Evolutionary conservation across 352 stramenopile species (phyloP).

Genomic region (Phytophthora fragariaefolia): DNA sequence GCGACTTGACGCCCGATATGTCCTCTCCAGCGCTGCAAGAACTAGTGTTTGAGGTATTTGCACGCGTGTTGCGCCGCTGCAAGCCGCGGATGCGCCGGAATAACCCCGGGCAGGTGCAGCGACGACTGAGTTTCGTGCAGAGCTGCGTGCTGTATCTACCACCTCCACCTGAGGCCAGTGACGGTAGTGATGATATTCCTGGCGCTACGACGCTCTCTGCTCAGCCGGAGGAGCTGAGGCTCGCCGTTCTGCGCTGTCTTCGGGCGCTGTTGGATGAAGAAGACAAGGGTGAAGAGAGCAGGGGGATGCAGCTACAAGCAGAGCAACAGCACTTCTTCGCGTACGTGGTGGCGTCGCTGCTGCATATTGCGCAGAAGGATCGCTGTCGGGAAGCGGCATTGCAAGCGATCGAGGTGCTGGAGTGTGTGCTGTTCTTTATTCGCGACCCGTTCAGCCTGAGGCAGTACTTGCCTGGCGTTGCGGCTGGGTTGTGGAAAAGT

Average conservation of each 20-base stretch:
- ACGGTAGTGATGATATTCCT: slow-evolving; percentile 18
- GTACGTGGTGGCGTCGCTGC: slow-evolving; percentile 64
- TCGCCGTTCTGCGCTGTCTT: slow-evolving; percentile 57
- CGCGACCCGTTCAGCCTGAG: slow-evolving; percentile 48
- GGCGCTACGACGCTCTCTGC: slow-evolving; percentile 21
- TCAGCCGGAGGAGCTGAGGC: slow-evolving; percentile 69
- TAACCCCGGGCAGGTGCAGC: slow-evolving; percentile 21
- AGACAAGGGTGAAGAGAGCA: slow-evolving; percentile 9
- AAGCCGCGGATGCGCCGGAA: slow-evolving; percentile 33
- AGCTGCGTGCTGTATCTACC: slow-evolving; percentile 69
- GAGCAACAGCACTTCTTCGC: slow-evolving; percentile 74
- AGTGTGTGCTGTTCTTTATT: slow-evolving; percentile 46
- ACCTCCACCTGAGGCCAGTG: slow-evolving; percentile 34
- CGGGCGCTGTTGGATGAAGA: slow-evolving; percentile 38
- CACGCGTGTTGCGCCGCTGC: slow-evolving; percentile 41
- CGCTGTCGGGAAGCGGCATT: slow-evolving; percentile 48
- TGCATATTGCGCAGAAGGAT: slow-evolving; percentile 68
- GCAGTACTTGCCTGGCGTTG: slow-evolving; percentile 78
- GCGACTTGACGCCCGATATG: slow-evolving; percentile 33
- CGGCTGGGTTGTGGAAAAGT: slow-evolving; percentile 66
- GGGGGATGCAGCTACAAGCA: slow-evolving; percentile 25
- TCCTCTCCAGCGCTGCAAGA: slow-evolving; percentile 32
- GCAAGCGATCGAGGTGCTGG: slow-evolving; percentile 50
- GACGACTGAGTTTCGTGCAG: slow-evolving; percentile 53
- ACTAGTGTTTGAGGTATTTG: slow-evolving; percentile 30